A percentile compares a stretch with the other conserved stretches of the same genome.
Evolutionary conservation across 1,139 yeast genomes (phyloP).

Genomic region (Spathaspora sp.): DNA sequence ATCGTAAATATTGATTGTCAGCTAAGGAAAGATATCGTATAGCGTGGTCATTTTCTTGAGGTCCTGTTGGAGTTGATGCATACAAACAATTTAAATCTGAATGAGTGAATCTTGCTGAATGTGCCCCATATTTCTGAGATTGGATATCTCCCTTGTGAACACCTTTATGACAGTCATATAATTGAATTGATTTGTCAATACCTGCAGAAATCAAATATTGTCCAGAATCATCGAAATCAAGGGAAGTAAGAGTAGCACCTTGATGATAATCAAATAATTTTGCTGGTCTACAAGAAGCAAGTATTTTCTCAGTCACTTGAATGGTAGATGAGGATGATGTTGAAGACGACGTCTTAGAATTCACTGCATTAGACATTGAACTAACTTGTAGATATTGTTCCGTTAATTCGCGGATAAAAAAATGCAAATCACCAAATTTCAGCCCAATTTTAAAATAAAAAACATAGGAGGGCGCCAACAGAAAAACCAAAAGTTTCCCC

Average conservation of each 20-base stretch:
- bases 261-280: slow-evolving; percentile 61
- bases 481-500: not conserved
- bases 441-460: too few relatives aligned
- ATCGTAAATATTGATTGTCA: slow-evolving; percentile 77
- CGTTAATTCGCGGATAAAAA: not conserved
- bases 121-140: slow-evolving; percentile 91
- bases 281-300: slow-evolving; percentile 52
- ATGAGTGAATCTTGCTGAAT: slow-evolving; percentile 83
- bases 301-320: slow-evolving; percentile 40
- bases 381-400: not conserved
- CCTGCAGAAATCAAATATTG: slow-evolving; percentile 76
- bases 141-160: slow-evolving; percentile 63
- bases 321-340: slow-evolving; percentile 17
- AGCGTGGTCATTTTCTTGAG: slow-evolving; percentile 58
- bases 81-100: slow-evolving; percentile 71
- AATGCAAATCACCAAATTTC: too few relatives aligned
- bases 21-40: slow-evolving; percentile 74
- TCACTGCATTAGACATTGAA: not conserved
- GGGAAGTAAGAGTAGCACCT: slow-evolving; percentile 65
- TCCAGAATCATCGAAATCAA: slow-evolving; percentile 87
- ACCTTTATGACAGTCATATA: slow-evolving; percentile 78
- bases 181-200: slow-evolving; percentile 77
- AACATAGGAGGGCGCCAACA: not conserved
- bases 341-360: not conserved
- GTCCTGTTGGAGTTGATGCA: slow-evolving; percentile 63